Conservation (phyloP, 352 stramenopile species). For the Blastocystis sp. region DNA sequence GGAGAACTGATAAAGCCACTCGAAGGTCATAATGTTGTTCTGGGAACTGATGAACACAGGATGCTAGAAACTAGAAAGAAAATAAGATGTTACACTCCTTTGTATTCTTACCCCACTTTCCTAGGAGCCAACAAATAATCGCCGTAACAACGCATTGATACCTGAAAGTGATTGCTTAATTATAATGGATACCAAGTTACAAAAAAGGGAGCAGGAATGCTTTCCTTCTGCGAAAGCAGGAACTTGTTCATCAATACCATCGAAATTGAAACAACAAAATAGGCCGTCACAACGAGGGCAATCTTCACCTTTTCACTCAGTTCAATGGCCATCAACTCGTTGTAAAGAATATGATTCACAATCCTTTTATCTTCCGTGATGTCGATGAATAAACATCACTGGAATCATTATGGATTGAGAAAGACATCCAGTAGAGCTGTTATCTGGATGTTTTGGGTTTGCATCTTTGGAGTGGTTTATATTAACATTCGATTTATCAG, state of each 20-base stretch:
- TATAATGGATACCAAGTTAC: conserved; percentile 76
- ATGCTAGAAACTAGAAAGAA: conserved; percentile 29
- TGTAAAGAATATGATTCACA: too few relatives aligned
- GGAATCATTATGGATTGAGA: too few relatives aligned
- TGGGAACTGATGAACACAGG: conserved; percentile 77
- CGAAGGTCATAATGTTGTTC: conserved; percentile 74
- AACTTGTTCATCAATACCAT: conserved; percentile 84
- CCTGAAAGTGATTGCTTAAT: conserved; percentile 22
- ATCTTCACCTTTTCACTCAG: conserved; percentile 72
- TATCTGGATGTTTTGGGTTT: too few relatives aligned
- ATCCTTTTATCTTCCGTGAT: too few relatives aligned
- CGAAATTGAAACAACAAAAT: conserved; percentile 79
- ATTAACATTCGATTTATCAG: too few relatives aligned
- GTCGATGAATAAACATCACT: too few relatives aligned
- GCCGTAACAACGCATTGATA: conserved; percentile 78
- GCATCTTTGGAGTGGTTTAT: too few relatives aligned
- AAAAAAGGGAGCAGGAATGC: conserved; percentile 78
- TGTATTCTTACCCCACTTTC: conserved; percentile 72
- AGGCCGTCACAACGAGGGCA: conserved; percentile 75
- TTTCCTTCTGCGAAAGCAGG: conserved; percentile 74
- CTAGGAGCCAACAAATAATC: conserved; percentile 76
- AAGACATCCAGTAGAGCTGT: too few relatives aligned
- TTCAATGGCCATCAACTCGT: background rate
- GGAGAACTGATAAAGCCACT: conserved; percentile 74
- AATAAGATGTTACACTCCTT: background rate